phyloP scores from a whole-genome alignment of 73 alveolate species.

The Stentor roeselii region DNA sequence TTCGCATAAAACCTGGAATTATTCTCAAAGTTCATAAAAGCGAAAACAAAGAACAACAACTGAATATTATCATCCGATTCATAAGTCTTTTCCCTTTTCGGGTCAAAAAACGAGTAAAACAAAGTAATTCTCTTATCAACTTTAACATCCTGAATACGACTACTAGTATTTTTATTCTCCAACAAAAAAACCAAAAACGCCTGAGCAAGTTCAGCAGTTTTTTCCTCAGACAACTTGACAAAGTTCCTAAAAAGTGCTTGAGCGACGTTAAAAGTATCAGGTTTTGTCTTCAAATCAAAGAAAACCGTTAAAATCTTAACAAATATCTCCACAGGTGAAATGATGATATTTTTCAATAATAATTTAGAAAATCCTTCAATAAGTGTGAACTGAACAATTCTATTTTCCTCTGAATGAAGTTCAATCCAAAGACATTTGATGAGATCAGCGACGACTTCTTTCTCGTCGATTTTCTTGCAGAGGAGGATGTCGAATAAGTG shows the following conservation, averaged over 20 bases:
- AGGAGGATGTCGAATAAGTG: not conserved
- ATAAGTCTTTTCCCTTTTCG: not conserved
- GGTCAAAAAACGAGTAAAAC: not conserved
- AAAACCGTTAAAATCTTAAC: no score
- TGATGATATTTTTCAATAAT: no score
- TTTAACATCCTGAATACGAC: no score
- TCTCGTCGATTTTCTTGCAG: not conserved
- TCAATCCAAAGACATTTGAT: not conserved
- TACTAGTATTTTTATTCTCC: no score
- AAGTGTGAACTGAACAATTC: not conserved
- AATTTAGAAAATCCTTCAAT: not conserved
- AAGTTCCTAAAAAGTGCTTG: not conserved
- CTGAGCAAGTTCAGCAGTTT: not conserved
- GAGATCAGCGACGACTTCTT: not conserved
- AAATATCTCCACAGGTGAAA: not conserved
- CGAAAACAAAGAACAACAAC: not conserved
- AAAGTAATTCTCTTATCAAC: not conserved
- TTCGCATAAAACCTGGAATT: not conserved
- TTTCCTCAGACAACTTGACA: not conserved
- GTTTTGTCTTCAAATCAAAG: not conserved
- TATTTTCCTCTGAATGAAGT: not conserved
- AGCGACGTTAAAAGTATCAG: no score
- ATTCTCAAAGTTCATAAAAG: not conserved
- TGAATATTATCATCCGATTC: not conserved
- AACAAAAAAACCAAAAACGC: not conserved